A percentile compares a stretch with the other conserved stretches of the same genome.
Conservation (phyloP, 495 filamentous ascomycete species). For the Immersiella caudata region DNA sequence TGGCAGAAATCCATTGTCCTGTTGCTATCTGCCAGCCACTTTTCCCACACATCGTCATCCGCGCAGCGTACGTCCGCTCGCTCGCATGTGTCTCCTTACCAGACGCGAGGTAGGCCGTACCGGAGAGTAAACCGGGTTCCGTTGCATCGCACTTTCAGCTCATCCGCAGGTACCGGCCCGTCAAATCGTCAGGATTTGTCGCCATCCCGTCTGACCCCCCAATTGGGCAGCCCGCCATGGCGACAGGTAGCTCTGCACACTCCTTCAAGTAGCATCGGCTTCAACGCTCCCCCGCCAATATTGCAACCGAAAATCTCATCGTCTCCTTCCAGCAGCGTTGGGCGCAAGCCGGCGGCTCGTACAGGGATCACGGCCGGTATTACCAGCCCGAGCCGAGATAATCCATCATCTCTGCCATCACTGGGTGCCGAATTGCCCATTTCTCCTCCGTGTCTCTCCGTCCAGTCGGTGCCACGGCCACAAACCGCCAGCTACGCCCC, state of each 20-base stretch:
- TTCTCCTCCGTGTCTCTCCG: background rate
- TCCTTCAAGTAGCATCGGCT: slow-evolving; percentile 5
- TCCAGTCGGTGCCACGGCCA: background rate
- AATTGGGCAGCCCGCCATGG: slow-evolving; percentile 3
- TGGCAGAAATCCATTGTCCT: background rate
- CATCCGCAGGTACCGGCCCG: background rate
- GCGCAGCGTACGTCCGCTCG: background rate
- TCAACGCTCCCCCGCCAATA: slow-evolving; percentile 9
- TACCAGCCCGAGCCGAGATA: slow-evolving; percentile 10
- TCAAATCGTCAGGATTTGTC: background rate
- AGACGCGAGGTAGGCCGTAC: background rate
- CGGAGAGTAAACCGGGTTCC: background rate
- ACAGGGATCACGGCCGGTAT: background rate
- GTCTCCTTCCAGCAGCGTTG: background rate
- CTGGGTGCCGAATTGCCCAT: background rate
- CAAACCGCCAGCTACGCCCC: background rate
- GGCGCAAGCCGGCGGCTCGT: background rate
- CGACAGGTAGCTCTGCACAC: background rate
- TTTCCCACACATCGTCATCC: background rate
- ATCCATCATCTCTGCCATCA: background rate
- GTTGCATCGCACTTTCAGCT: background rate
- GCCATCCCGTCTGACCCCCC: background rate
- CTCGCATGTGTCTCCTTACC: background rate
- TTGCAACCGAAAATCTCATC: slow-evolving; percentile 2
- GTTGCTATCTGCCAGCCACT: background rate